Evolutionary conservation across 192 early-diverging fungal genomes (phyloP).

Genomic region (Oehlia diaphana): DNA sequence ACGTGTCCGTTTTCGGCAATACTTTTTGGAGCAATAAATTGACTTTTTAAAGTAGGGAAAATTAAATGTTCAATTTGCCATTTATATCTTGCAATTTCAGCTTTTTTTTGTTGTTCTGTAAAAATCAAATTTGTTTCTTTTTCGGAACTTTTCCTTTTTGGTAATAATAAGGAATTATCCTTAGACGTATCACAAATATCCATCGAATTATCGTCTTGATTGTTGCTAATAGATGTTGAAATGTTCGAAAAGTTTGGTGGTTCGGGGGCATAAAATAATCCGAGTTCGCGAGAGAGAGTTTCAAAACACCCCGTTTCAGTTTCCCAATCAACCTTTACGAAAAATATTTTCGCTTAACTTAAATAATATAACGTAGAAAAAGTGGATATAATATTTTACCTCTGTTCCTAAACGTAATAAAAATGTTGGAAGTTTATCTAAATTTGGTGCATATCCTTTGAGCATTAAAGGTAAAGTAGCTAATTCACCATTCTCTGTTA

Average conservation of each 20-base stretch:
- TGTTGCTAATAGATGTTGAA: background rate
- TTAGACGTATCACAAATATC: slow-evolving; percentile 8
- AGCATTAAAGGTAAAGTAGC: slow-evolving; percentile 79
- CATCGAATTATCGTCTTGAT: background rate
- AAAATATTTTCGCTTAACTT: background rate
- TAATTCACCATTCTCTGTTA: slow-evolving; percentile 66
- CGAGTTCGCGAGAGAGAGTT: slow-evolving; percentile 65
- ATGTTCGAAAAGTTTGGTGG: slow-evolving; percentile 39
- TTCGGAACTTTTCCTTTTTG: slow-evolving; percentile 27
- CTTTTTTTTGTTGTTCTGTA: slow-evolving; percentile 23
- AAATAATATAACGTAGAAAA: background rate
- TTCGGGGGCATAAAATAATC: slow-evolving; percentile 62
- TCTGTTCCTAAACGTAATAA: slow-evolving; percentile 75
- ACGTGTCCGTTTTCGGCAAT: slow-evolving; percentile 62
- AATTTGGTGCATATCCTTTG: slow-evolving; percentile 76
- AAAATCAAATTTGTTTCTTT: background rate
- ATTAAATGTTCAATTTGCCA: slow-evolving; percentile 76
- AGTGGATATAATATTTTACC: slow-evolving; percentile 37
- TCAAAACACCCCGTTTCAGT: slow-evolving; percentile 86
- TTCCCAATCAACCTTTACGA: slow-evolving; percentile 76
- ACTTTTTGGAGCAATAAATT: slow-evolving; percentile 66
- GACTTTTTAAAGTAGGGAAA: slow-evolving; percentile 76
- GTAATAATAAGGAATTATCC: slow-evolving; percentile 20
- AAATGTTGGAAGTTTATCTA: slow-evolving; percentile 85
- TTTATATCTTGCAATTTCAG: slow-evolving; percentile 45